Percentiles rank a stretch among this genome's conserved stretches.
phyloP scores from a whole-genome alignment of 2,329 filamentous ascomycete species.

The Hypocreales sp. region DNA sequence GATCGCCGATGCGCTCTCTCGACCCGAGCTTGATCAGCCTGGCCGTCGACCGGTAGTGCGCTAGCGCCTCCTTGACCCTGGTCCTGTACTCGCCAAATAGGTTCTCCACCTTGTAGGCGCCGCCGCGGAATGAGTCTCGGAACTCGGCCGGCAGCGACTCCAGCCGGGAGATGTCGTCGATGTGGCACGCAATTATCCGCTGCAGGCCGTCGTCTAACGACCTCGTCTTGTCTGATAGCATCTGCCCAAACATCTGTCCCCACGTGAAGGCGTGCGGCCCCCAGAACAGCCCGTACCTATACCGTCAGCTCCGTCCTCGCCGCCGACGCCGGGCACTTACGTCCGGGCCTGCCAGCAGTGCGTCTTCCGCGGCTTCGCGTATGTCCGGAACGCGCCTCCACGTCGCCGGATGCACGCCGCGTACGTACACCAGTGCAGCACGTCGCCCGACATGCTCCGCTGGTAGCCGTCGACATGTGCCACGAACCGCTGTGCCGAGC shows the following conservation, averaged over 20 bases:
- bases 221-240: not conserved
- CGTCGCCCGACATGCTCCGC: not conserved
- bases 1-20: not conserved
- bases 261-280: not conserved
- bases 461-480: not conserved
- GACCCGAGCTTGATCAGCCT: not conserved
- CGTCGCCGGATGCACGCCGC: constrained; percentile 2
- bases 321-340: not conserved
- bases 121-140: not conserved
- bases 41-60: not conserved
- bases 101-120: not conserved
- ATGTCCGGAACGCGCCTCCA: constrained; percentile 1
- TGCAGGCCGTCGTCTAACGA: not conserved
- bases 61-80: not conserved
- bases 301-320: not conserved
- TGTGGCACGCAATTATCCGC: not conserved
- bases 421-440: constrained; percentile 3
- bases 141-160: not conserved
- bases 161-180: too few relatives aligned
- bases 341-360: constrained; percentile 1
- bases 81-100: not conserved
- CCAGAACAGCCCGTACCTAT: constrained; percentile 1
- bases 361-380: not conserved
- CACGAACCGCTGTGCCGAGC: constrained; percentile 1
- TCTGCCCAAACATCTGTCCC: not conserved